A percentile compares a stretch with the other conserved stretches of the same genome.
These are phyloP conservation scores for Aspergillus biplanus DNA, from an alignment of 495 filamentous ascomycete genomes.

Conservation along the genomic window DNA sequence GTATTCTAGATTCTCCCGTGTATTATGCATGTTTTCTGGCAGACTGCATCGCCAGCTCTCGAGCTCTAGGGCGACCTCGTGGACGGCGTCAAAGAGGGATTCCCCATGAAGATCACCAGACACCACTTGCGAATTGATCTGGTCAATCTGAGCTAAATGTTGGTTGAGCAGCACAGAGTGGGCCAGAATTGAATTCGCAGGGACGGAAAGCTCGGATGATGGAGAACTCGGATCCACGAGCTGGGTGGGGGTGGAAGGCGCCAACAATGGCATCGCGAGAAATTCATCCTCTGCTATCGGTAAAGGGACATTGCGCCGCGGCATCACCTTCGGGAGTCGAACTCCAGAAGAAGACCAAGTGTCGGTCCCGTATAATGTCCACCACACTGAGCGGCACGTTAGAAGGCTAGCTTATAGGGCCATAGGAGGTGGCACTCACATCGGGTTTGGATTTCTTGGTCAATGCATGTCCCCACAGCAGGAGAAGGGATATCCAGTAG, in stretches of 20 bases:
- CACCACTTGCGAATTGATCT: background rate
- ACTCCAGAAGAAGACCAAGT: conserved; percentile 5
- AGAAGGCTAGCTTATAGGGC: background rate
- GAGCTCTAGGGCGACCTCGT: background rate
- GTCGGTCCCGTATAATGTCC: conserved; percentile 8
- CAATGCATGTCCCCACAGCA: background rate
- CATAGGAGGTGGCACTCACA: background rate
- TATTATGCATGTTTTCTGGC: background rate
- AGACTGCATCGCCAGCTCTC: background rate
- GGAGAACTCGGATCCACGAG: background rate
- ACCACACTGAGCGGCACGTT: conserved; percentile 1
- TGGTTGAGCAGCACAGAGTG: background rate
- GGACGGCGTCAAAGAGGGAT: background rate
- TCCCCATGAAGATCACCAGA: background rate
- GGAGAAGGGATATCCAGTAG: background rate
- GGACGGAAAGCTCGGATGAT: background rate
- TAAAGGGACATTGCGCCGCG: background rate
- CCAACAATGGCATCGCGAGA: background rate
- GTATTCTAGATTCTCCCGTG: background rate
- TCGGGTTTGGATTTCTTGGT: background rate
- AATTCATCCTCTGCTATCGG: background rate
- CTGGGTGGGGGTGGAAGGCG: background rate
- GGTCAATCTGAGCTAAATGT: background rate
- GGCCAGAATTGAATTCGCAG: background rate
- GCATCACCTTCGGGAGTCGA: background rate